phyloP scores from a whole-genome alignment of 192 early-diverging fungal species.

The Coemansia sp. region DNA sequence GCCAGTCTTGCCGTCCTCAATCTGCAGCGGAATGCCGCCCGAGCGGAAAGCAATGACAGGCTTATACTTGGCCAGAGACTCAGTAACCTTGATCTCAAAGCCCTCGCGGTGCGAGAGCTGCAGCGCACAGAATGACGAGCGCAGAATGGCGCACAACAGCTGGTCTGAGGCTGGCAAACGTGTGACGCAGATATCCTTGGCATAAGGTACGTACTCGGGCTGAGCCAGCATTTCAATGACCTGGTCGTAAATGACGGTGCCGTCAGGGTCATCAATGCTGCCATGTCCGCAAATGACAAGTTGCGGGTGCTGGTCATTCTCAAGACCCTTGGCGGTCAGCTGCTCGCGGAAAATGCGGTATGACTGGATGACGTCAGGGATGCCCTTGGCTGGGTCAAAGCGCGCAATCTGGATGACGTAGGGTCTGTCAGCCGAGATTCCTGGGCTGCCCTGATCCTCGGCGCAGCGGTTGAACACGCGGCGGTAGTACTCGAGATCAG shows the following conservation, averaged over 20 bases:
- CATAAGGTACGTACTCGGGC: constrained; percentile 56
- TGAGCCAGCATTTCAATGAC: constrained; percentile 50
- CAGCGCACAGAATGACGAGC: constrained; percentile 68
- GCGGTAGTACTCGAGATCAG: constrained; percentile 65
- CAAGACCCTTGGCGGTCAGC: constrained; percentile 47
- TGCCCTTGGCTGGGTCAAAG: constrained; percentile 85
- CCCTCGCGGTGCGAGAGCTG: constrained; percentile 81
- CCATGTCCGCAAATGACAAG: constrained; percentile 76
- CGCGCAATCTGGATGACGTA: constrained; percentile 81
- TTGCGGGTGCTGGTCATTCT: constrained; percentile 61
- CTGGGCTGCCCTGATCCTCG: constrained; percentile 65
- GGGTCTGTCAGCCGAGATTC: constrained; percentile 61
- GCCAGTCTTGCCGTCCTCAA: constrained; percentile 66
- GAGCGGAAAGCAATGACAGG: constrained; percentile 65
- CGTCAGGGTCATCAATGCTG: constrained; percentile 83
- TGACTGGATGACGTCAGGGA: constrained; percentile 69
- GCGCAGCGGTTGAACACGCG: constrained; percentile 77
- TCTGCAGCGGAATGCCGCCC: constrained; percentile 82
- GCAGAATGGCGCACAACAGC: constrained; percentile 69
- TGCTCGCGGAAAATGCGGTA: constrained; percentile 65
- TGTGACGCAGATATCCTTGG: constrained; percentile 58
- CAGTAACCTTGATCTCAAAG: constrained; percentile 85
- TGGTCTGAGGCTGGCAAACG: constrained; percentile 79
- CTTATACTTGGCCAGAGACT: constrained; percentile 68
- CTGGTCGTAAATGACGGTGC: constrained; percentile 65